Base-by-base conservation (phyloP, 2,329 filamentous ascomycete species). In the Thielaviopsis populi region DNA sequence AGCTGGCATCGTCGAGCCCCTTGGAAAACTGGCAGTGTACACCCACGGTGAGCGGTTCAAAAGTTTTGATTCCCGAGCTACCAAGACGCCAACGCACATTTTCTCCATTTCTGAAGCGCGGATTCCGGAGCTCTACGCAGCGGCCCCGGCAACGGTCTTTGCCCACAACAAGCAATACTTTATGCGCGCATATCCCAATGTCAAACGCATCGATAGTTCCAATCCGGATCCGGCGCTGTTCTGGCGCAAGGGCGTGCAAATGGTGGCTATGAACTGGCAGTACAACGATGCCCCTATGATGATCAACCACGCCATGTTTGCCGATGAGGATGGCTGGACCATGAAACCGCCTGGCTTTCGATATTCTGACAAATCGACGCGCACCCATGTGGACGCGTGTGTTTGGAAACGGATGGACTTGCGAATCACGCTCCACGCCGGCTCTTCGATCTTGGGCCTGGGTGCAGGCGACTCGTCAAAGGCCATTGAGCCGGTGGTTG, bases 261-360 rank as follows among this genome's bases (percentile, higher is more conserved):
- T 99, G 92, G 91, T 90, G 4, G 92, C 94, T 19, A 81, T 97
- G 73, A 99, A 99, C 73, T 97, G 94, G 92, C 94, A 99, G 74
- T 92, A 87, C 2, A 87, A 91, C 69, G 92, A 97, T 72, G 84
- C 94, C 64, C 89, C 89, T 53, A 95, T 96, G 83, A 95, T 97
- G 79, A 83, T 99, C 71, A 97, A 97, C 71, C 88, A 95, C 70
- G 94, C 88, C 71, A 97, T 99, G 94, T 99, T 97, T 72, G 89
- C 90, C 42, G 88, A 84, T 10, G 87, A 88, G 61, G 77, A 82
- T 50, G 91, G 92, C 48, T 96, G 89, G 88, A 83, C 91, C 1
- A 78, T 94, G 67, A 96, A 96, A 74, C 91, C 91, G 0, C 72
- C 79, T 40, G 86, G 86, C 17, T 94, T 91, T 72, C 85, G 84